Base-by-base conservation (phyloP, 306 rosid genomes). In the Gillenia trifoliata region DNA sequence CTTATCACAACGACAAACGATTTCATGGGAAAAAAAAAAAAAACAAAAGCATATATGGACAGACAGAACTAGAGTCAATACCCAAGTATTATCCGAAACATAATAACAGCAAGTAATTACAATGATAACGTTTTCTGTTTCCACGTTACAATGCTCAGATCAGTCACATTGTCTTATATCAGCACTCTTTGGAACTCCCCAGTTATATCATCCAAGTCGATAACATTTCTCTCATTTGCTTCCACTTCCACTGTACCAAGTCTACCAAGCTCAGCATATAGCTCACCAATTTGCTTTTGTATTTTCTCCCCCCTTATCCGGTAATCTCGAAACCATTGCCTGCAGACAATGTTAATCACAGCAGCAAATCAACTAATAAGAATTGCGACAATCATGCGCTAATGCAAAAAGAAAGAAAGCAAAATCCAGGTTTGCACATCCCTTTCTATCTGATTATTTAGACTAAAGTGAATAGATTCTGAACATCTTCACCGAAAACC, bases 271-370 rank as follows among this genome's bases (percentile, higher is more conserved):
- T 81, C 88, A 19, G 68, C 75, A 71, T 83, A 87, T 79, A 94
- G 74, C 57, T 79, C 89, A 16, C 3, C 83, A 30, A 94, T 83
- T 62, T 81, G 86, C 75, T 77, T 90, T 25, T 49, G 49, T 38
- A 91, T 76, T 71, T 90, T 94, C 67, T 76, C 85, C 26, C 97
- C 97, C 98, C 70, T 73, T 80, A 78, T 91, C 98, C 7, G 97
- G 96, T 82, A 94, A 88, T 72, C 79, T 91, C 55, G 88, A 87
- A 74, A 90, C 31, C 84, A 88, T 57, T 10, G 28, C 93, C 98
- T 94, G 85, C 72, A 71, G n/a, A 75, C 34, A 36, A 56, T 66
- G 66, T 52, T 59, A 50, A 38, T 15, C 34, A 75, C 19, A 71
- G 31, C 5, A 15, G 41, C 30, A 40, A 29, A 22, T 34, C 40